Evolutionary conservation across 768 basidiomycete genomes (phyloP).

Genomic region (Paxillus ammoniavirescens): DNA sequence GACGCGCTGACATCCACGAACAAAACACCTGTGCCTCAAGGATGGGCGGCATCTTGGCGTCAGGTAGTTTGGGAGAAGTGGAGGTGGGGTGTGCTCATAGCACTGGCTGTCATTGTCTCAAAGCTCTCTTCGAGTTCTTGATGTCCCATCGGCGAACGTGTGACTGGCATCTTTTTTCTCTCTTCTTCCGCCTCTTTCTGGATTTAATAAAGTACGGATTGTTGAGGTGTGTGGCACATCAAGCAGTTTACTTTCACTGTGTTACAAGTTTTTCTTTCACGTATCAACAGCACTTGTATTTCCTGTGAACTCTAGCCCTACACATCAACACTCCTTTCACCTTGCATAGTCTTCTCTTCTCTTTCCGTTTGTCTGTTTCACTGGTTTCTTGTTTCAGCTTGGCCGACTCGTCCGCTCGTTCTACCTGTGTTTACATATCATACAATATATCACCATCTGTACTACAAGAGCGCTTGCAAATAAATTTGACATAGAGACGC

Average conservation of each 20-base stretch:
- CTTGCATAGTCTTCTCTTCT: constrained; percentile 1
- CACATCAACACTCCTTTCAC: constrained; percentile 9
- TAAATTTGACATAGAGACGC: constrained; percentile 6
- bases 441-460: constrained; percentile 26
- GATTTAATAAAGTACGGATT: constrained; percentile 14
- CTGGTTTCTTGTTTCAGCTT: constrained; percentile 7
- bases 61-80: constrained; percentile 79
- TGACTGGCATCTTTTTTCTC: constrained; percentile 2
- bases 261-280: constrained; percentile 10
- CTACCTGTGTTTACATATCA: constrained; percentile 13
- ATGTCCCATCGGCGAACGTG: constrained; percentile 2
- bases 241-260: constrained; percentile 17
- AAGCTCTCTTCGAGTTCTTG: constrained; percentile 58
- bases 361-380: constrained; percentile 1
- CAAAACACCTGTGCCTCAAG: constrained; percentile 36
- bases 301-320: constrained; percentile 2
- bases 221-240: constrained; percentile 18
- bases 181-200: constrained; percentile 10
- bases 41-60: constrained; percentile 62
- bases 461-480: constrained; percentile 15
- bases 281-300: constrained; percentile 10
- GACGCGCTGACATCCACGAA: constrained; percentile 26
- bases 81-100: constrained; percentile 79
- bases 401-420: constrained; percentile 9
- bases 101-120: constrained; percentile 74